Evolutionary conservation across 495 filamentous ascomycete genomes (phyloP).

Genomic region (Neurospora sp.): DNA sequence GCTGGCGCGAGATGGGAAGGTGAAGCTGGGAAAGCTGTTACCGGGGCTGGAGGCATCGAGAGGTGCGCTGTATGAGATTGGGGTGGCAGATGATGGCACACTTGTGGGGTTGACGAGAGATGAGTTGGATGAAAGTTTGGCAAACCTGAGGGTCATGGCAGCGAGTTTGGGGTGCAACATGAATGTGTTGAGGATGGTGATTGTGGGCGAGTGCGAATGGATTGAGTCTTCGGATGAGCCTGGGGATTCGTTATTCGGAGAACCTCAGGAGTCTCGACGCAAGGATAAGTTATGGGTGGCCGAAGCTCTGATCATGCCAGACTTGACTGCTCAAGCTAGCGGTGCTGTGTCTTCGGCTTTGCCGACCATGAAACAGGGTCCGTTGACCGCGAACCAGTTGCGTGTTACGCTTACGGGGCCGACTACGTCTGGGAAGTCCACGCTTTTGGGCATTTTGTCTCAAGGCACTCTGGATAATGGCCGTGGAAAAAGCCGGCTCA

Average conservation of each 20-base stretch:
- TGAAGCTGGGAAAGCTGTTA: slow-evolving; percentile 53
- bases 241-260: not conserved
- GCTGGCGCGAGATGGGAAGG: slow-evolving; percentile 16
- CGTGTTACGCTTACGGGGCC: slow-evolving; percentile 86
- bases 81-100: slow-evolving; percentile 87
- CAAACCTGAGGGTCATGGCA: slow-evolving; percentile 79
- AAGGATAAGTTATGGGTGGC: slow-evolving; percentile 71
- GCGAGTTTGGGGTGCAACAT: slow-evolving; percentile 81
- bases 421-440: slow-evolving; percentile 90
- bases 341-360: slow-evolving; percentile 4
- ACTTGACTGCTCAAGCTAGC: slow-evolving; percentile 17
- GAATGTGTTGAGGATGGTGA: slow-evolving; percentile 73
- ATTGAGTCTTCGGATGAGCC: slow-evolving; percentile 2
- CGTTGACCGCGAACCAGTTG: slow-evolving; percentile 57
- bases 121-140: slow-evolving; percentile 83
- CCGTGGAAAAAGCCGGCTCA: slow-evolving; percentile 75
- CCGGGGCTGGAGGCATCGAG: slow-evolving; percentile 86
- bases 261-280: slow-evolving; percentile 10
- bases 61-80: slow-evolving; percentile 93
- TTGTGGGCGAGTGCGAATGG: slow-evolving; percentile 84
- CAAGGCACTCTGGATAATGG: slow-evolving; percentile 88
- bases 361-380: slow-evolving; percentile 19
- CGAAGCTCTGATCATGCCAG: slow-evolving; percentile 53
- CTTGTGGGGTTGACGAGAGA: slow-evolving; percentile 84
- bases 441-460: slow-evolving; percentile 76